Evolutionary conservation across 2,329 filamentous ascomycete species (phyloP).

Genomic region (Monilinia vaccinii-corymbosi): DNA sequence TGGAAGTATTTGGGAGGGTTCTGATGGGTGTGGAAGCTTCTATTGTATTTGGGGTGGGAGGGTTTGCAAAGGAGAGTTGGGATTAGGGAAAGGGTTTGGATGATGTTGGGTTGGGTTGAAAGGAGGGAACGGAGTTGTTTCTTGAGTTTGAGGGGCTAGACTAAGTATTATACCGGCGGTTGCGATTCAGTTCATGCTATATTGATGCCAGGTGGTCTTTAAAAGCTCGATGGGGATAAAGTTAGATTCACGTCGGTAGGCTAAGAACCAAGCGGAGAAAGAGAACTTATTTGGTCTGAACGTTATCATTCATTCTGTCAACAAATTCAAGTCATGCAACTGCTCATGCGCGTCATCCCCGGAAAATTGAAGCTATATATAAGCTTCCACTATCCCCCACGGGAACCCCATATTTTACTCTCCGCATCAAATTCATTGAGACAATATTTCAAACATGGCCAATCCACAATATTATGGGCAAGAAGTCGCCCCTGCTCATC

Average conservation of each 20-base stretch:
- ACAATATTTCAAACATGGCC: neutral
- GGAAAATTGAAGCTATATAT: neutral
- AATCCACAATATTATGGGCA: conserved; percentile 18
- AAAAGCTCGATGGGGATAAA: neutral
- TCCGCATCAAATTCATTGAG: neutral
- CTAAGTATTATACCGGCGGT: too few species aligned
- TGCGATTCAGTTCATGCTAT: neutral
- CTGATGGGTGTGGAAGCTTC: neutral
- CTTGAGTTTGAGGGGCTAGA: neutral
- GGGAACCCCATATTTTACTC: neutral
- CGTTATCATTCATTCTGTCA: neutral
- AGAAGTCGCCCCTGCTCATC: conserved; percentile 27
- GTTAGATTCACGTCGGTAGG: neutral
- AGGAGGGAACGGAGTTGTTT: neutral
- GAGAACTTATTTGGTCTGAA: neutral
- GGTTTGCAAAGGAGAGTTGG: neutral
- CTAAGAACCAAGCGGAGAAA: neutral
- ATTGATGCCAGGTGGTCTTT: too few species aligned
- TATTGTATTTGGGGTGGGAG: neutral
- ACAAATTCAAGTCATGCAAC: neutral
- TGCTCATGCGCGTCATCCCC: neutral
- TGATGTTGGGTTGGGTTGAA: neutral
- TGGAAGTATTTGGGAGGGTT: neutral
- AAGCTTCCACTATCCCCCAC: neutral
- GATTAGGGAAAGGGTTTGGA: too few species aligned